Evolutionary conservation across 179 eudicot species (phyloP).

Genomic region (Gypsophila paniculata): DNA sequence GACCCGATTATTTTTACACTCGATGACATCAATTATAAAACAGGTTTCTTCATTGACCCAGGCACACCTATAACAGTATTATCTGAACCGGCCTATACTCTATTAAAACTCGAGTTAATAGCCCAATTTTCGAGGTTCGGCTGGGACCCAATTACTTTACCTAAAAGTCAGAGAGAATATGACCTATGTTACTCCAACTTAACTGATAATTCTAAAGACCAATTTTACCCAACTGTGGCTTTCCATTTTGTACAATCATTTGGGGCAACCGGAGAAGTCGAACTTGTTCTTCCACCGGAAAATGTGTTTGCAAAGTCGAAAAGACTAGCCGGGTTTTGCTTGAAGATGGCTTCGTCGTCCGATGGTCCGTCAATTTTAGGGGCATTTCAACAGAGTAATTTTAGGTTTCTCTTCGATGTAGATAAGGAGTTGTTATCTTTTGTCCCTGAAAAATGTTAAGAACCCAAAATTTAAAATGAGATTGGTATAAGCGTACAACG

Average conservation of each 20-base stretch:
- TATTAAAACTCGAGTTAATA: not conserved
- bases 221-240: constrained; percentile 1
- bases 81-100: not conserved
- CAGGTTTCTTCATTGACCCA: constrained; percentile 1
- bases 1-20: not conserved
- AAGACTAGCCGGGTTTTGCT: not conserved
- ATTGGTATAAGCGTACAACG: too few relatives aligned
- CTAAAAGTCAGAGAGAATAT: not conserved
- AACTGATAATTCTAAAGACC: not conserved
- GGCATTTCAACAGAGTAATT: constrained; percentile 4
- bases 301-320: not conserved
- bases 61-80: constrained; percentile 3
- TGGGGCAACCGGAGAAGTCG: not conserved
- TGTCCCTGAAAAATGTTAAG: not conserved
- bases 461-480: not conserved
- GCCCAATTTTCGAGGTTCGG: not conserved
- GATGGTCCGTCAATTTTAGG: constrained; percentile 8
- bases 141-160: not conserved
- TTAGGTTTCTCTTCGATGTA: constrained; percentile 3
- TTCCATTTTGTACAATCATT: not conserved
- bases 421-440: not conserved
- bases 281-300: not conserved
- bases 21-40: not conserved
- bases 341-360: not conserved
- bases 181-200: not conserved